These are phyloP conservation scores for Boletus barrowsii DNA, from an alignment of 768 basidiomycete species.

Conservation along the genomic window DNA sequence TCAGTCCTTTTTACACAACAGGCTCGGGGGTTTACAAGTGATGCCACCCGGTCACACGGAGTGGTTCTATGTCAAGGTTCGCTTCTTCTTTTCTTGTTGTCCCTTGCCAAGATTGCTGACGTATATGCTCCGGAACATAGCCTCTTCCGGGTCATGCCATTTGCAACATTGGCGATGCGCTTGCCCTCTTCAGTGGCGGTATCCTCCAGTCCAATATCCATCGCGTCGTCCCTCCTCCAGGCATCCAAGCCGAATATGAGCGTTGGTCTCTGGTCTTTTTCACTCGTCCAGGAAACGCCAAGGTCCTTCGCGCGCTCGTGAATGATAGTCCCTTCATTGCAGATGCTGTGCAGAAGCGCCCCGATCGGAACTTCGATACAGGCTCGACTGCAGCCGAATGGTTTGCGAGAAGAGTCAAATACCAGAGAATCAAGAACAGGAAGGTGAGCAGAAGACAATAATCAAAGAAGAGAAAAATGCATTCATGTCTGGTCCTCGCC, in stretches of 20 bases:
- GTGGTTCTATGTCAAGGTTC: conserved; percentile 68
- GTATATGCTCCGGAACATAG: conserved; percentile 15
- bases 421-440: conserved; percentile 41
- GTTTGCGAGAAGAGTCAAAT: conserved; percentile 40
- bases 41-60: conserved; percentile 55
- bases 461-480: neutral
- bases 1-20: conserved; percentile 67
- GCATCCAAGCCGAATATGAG: conserved; percentile 47
- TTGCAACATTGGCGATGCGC: conserved; percentile 62
- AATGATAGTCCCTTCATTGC: conserved; percentile 52
- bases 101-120: conserved; percentile 41
- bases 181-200: conserved; percentile 60
- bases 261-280: conserved; percentile 73
- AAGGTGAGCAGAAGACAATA: conserved; percentile 29
- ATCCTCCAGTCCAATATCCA: conserved; percentile 64
- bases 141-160: conserved; percentile 56
- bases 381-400: conserved; percentile 39
- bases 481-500: neutral
- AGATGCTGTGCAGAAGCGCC: conserved; percentile 34
- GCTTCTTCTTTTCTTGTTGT: neutral
- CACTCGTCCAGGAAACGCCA: conserved; percentile 55
- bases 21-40: conserved; percentile 68
- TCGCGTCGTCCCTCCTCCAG: conserved; percentile 62
- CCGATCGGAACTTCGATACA: conserved; percentile 38
- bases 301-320: conserved; percentile 47